Conservation (phyloP, 73 alveolate species). For the Uronychia setigera region DNA sequence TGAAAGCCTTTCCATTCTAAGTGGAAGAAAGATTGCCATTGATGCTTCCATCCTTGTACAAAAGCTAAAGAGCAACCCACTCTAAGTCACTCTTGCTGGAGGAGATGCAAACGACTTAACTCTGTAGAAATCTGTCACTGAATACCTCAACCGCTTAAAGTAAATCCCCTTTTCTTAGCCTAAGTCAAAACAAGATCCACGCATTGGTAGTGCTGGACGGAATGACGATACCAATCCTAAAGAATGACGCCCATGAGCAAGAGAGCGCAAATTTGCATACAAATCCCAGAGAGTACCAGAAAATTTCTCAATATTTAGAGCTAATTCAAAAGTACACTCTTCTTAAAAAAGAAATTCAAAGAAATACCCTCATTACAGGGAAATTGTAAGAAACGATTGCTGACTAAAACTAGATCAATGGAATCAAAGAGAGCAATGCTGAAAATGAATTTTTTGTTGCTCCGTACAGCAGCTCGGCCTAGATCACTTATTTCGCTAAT, state of each 20-base stretch:
- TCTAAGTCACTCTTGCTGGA: not conserved
- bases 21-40: not conserved
- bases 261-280: not conserved
- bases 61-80: not conserved
- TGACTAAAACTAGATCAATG: not conserved
- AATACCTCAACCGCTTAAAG: not conserved
- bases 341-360: too few relatives aligned
- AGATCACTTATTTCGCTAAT: not conserved
- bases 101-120: not conserved
- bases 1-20: not conserved
- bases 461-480: not conserved
- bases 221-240: not conserved
- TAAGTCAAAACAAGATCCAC: not conserved
- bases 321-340: not conserved
- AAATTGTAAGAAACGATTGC: not conserved
- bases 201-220: conserved; percentile 1
- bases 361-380: not conserved
- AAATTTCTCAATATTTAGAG: not conserved
- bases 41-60: not conserved
- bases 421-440: not conserved
- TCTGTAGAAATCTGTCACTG: not conserved
- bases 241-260: not conserved
- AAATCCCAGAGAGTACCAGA: not conserved
- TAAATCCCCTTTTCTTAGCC: not conserved
- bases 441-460: not conserved